Evolutionary conservation across 73 alveolate genomes (phyloP).

Genomic region (Paramecium bursaria): DNA sequence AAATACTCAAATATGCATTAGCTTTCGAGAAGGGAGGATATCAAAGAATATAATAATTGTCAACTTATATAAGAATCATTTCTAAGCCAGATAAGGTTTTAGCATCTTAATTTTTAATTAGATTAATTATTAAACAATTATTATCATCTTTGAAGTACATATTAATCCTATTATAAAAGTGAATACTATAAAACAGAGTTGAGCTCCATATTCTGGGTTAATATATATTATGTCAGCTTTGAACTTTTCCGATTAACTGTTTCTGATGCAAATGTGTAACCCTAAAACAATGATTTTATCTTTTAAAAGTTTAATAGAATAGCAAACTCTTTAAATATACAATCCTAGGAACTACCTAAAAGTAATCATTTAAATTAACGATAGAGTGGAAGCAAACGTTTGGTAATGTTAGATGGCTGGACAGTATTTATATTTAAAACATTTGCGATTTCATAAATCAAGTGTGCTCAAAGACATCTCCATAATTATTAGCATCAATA

Average conservation of each 20-base stretch:
- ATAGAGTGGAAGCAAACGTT: conserved; percentile 28
- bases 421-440: not conserved
- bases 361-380: not conserved
- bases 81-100: not conserved
- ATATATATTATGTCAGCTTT: conserved; percentile 28
- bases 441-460: conserved; percentile 18
- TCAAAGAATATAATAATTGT: not conserved
- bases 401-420: conserved; percentile 45
- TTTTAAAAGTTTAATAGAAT: not conserved
- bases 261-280: conserved; percentile 6
- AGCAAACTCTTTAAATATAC: not conserved
- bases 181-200: conserved; percentile 32
- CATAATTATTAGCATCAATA: not conserved
- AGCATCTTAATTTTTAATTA: conserved; percentile 2
- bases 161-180: not conserved
- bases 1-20: not conserved
- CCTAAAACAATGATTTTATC: not conserved
- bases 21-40: conserved; percentile 11
- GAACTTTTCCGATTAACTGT: not conserved
- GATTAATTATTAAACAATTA: conserved; percentile 21
- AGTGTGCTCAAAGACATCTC: not conserved
- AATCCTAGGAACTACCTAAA: conserved; percentile 14
- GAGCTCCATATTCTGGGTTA: not conserved
- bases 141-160: conserved; percentile 25
- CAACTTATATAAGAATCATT: conserved; percentile 1